Conservation (phyloP, 2,329 filamentous ascomycete genomes). For the Capronia epimyces region DNA sequence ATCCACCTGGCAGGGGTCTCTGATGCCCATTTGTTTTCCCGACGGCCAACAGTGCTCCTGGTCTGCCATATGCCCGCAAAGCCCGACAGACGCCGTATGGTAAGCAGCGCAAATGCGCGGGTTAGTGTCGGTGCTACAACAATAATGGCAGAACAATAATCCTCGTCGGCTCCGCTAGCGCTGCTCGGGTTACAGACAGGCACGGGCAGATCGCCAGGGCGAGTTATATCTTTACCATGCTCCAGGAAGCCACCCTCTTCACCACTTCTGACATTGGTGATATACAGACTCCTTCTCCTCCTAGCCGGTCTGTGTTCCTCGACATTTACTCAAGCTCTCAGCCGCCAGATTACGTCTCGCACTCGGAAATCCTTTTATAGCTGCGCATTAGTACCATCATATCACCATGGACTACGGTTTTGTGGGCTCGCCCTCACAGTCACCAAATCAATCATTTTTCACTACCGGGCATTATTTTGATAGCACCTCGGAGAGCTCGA, state of each 20-base stretch:
- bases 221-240: conserved; percentile 20
- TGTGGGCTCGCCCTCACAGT: conserved; percentile 27
- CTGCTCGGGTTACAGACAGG: conserved; percentile 10
- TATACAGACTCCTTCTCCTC: conserved; percentile 12
- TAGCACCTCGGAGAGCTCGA: conserved; percentile 29
- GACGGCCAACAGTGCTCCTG: conserved; percentile 16
- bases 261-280: conserved; percentile 16
- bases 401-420: conserved; percentile 27
- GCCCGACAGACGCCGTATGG: not conserved
- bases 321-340: conserved; percentile 20
- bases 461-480: conserved; percentile 26
- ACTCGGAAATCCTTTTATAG: no score
- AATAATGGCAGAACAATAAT: conserved; percentile 23
- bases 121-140: not conserved
- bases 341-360: no score
- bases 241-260: conserved; percentile 7
- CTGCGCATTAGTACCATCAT: not conserved
- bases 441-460: conserved; percentile 26
- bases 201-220: conserved; percentile 8
- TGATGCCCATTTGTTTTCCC: conserved; percentile 15
- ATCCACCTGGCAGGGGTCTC: conserved; percentile 3
- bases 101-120: not conserved
- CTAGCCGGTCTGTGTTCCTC: conserved; percentile 8
- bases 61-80: not conserved
- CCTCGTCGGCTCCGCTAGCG: conserved; percentile 15